A percentile compares a stretch with the other conserved stretches of the same genome.
Evolutionary conservation across 805 yeast genomes (phyloP).

Genomic region (Starmera amethionina): DNA sequence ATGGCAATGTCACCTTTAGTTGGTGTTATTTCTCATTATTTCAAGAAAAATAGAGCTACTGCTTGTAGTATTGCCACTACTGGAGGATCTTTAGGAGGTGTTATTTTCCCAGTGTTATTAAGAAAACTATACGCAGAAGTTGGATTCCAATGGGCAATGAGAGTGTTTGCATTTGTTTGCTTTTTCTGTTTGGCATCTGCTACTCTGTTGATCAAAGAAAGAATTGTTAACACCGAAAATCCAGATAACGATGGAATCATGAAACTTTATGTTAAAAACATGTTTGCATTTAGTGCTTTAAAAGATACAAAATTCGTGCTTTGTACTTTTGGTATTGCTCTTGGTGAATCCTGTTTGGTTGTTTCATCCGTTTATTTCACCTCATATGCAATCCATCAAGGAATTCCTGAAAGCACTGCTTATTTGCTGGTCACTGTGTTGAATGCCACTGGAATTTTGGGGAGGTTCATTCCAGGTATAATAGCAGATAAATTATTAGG

Average conservation of each 20-base stretch:
- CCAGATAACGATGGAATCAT: conserved; percentile 17
- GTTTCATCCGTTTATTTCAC: conserved; percentile 40
- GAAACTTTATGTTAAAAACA: conserved; percentile 8
- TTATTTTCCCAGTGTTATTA: conserved; percentile 45
- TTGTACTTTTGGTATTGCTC: conserved; percentile 30
- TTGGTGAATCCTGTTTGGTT: conserved; percentile 36
- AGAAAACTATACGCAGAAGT: conserved; percentile 36
- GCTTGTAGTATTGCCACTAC: conserved; percentile 42
- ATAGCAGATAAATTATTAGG: conserved; percentile 37
- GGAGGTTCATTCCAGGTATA: conserved; percentile 35
- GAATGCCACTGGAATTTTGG: conserved; percentile 36
- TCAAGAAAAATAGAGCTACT: conserved; percentile 44
- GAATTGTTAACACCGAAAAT: conserved; percentile 21
- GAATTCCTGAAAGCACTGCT: conserved; percentile 32
- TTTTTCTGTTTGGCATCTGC: conserved; percentile 27
- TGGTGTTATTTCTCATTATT: conserved; percentile 60
- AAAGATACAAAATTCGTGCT: conserved; percentile 34
- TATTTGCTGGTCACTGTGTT: conserved; percentile 37
- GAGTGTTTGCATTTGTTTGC: conserved; percentile 41
- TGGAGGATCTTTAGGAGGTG: conserved; percentile 53
- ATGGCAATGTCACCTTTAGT: conserved; percentile 52
- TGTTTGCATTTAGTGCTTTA: conserved; percentile 28
- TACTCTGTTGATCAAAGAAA: conserved; percentile 29
- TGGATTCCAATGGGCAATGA: conserved; percentile 53
- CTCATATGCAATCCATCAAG: conserved; percentile 41